Evolutionary conservation across 202 grass and related monocot species (phyloP), one percentile per base, ranked within the genome.

Genomic region (Dendrocalamus latiflorus): DNA sequence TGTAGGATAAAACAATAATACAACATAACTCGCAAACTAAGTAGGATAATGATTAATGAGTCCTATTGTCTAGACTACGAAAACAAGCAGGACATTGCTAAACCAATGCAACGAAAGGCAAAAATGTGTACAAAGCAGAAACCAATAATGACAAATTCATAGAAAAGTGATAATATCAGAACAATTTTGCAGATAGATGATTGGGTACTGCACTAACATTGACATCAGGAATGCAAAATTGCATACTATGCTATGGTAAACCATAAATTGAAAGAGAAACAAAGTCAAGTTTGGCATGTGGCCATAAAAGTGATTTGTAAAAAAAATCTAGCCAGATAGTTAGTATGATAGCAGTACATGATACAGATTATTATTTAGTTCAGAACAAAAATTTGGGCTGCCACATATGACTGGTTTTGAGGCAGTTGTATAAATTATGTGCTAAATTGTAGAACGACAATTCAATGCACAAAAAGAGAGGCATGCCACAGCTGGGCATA

Each of bases 1-100:
- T 98, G 83, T 72, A 87, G 72, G 21, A 91, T 37, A 70, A 80
- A 82, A 44, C 5, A 51, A 17, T 15, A 51, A 51, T 18, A 72
- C 48, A 72, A 79, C 20, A 78, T 24, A 79, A 64, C n/a, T 89
- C 45, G 82, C 8, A 42, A 30, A 68, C n/a, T 39, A 84, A 68
- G 21, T 55, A 72, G 21, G n/a, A 64, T 59, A 72, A 67, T 15
- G 42, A 20, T 6, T 34, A 30, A 30, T 30, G 28, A 30, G 28
- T 30, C 45, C 28, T 56, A 67, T 42, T 21, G 66, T 67, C 21
- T 42, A 83, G 37, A 74, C 5, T 56, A 9, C 48, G 41, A 66
- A 81, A 56, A 54, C 16, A 65, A 65, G 41, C 48, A 55, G 8
- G 72, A 51, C 9, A 59, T 34, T 42, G 68, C 4, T 61, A 78